phyloP scores from a whole-genome alignment of 2,329 filamentous ascomycete genomes.

The Ascomycota sp. region DNA sequence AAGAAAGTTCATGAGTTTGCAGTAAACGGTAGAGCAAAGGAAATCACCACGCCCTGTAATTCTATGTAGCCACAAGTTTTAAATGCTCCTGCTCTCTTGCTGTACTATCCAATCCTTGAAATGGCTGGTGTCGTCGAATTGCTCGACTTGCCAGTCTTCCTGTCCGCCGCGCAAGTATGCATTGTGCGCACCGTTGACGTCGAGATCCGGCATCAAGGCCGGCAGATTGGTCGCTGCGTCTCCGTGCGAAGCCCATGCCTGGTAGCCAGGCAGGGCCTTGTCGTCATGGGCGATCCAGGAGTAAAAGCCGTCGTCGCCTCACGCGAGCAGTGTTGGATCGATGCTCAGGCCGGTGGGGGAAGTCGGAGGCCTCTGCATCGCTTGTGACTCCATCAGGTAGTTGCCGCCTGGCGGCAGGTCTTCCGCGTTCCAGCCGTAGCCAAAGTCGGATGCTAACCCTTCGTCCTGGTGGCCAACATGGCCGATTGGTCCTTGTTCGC shows the following conservation, averaged over 20 bases:
- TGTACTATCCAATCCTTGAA: slow-evolving; percentile 12
- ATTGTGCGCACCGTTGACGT: slow-evolving; percentile 5
- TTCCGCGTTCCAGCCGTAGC: not conserved
- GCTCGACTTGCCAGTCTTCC: slow-evolving; percentile 14
- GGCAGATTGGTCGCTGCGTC: not conserved
- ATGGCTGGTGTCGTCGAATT: slow-evolving; percentile 10
- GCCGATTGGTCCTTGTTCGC: not conserved
- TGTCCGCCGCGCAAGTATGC: slow-evolving; percentile 12
- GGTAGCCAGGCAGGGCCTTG: not conserved
- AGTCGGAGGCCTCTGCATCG: not conserved
- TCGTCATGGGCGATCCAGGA: not conserved
- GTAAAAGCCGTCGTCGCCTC: not conserved
- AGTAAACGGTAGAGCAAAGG: no score
- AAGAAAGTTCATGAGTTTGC: no score
- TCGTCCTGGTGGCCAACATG: not conserved
- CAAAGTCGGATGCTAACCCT: not conserved
- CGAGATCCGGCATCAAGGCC: slow-evolving; percentile 3
- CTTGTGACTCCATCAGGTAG: not conserved
- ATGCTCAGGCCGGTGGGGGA: slow-evolving; percentile 1
- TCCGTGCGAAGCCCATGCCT: not conserved
- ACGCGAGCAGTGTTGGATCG: slow-evolving; percentile 3
- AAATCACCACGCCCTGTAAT: no score
- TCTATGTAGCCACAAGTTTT: not conserved
- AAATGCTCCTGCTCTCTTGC: not conserved
- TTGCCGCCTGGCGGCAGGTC: not conserved